These are phyloP conservation scores for Mycena epipterygia DNA, from an alignment of 768 basidiomycete genomes.

Conservation along the genomic window DNA sequence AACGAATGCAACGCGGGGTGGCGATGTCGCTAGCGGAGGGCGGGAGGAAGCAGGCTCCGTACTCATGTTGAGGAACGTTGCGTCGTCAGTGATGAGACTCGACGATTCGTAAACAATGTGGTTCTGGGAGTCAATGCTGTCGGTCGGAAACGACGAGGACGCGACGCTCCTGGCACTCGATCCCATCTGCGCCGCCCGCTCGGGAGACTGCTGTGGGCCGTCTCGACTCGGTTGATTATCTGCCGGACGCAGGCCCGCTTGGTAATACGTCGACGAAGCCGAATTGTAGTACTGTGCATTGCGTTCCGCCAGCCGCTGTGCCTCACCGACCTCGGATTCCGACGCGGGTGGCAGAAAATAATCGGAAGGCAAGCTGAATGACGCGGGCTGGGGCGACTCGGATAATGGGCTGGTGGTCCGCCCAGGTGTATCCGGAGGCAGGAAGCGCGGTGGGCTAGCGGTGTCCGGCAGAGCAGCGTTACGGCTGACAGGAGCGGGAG, in stretches of 20 bases:
- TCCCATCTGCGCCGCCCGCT: slow-evolving; percentile 4
- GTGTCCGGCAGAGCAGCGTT: slow-evolving; percentile 8
- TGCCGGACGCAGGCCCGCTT: slow-evolving; percentile 22
- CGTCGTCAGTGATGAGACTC: slow-evolving; percentile 15
- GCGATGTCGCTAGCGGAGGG: not conserved
- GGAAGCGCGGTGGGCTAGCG: slow-evolving; percentile 21
- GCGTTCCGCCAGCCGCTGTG: slow-evolving; percentile 53
- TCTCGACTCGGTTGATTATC: not conserved
- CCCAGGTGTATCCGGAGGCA: slow-evolving; percentile 21
- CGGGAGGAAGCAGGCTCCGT: not conserved
- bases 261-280: slow-evolving; percentile 53
- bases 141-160: slow-evolving; percentile 10
- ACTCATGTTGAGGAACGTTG: not conserved
- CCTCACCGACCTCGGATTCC: slow-evolving; percentile 57
- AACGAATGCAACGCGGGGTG: slow-evolving; percentile 12
- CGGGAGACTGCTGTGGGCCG: slow-evolving; percentile 3
- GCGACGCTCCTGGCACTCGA: slow-evolving; percentile 14
- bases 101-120: slow-evolving; percentile 31
- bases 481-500: slow-evolving; percentile 16
- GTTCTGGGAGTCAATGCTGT: not conserved
- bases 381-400: slow-evolving; percentile 34
- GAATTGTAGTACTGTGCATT: slow-evolving; percentile 56
- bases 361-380: slow-evolving; percentile 33
- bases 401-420: slow-evolving; percentile 33
- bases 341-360: slow-evolving; percentile 44